phyloP scores from a whole-genome alignment of 1,139 yeast species.

The Taphrina flavorubra region DNA sequence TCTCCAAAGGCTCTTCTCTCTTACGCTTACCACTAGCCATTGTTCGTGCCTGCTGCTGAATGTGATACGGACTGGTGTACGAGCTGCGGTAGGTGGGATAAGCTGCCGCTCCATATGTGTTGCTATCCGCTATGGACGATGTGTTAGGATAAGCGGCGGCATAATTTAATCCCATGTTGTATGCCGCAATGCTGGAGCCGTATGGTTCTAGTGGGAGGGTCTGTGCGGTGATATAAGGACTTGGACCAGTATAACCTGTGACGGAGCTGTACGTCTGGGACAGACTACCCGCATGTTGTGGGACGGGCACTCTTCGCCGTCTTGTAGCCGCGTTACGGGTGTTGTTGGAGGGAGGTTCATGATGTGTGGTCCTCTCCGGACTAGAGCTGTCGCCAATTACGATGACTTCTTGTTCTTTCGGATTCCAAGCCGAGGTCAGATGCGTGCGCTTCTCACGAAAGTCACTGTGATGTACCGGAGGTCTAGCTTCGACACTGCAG shows the following conservation, averaged over 20 bases:
- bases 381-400: conserved; percentile 49
- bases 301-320: conserved; percentile 8
- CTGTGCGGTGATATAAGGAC: neutral
- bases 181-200: conserved; percentile 2
- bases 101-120: conserved; percentile 3
- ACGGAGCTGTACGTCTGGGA: neutral
- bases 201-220: conserved; percentile 7
- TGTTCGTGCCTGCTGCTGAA: neutral
- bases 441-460: neutral
- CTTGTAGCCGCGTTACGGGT: conserved; percentile 19
- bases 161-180: neutral
- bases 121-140: conserved; percentile 3
- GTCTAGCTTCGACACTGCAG: conserved; percentile 22
- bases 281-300: neutral
- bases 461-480: conserved; percentile 9
- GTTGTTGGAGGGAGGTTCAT: conserved; percentile 24
- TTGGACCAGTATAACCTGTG: neutral
- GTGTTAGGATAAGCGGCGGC: neutral
- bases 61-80: conserved; percentile 6
- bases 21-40: conserved; percentile 15
- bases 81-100: neutral
- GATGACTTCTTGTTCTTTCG: conserved; percentile 49
- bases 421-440: conserved; percentile 19
- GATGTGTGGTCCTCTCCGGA: conserved; percentile 13
- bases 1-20: conserved; percentile 1